These are phyloP conservation scores for Bombardia bombarda DNA, from an alignment of 495 filamentous ascomycete species.

Conservation along the genomic window DNA sequence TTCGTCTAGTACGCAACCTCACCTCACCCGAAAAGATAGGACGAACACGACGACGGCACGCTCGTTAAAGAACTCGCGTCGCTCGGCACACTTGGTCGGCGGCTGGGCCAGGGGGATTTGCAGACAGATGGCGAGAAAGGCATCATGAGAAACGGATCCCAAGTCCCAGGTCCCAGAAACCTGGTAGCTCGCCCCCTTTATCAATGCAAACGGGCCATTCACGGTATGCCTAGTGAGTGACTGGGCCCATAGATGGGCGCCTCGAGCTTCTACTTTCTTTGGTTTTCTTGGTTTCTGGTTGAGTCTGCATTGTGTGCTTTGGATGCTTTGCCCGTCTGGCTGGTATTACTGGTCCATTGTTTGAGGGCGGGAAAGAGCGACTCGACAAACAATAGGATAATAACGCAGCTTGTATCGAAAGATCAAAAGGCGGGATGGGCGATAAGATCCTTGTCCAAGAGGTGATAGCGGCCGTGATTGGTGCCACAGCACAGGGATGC, in stretches of 20 bases:
- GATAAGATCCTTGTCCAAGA: constrained; percentile 19
- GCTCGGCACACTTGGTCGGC: too few species aligned
- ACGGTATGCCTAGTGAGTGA: background rate
- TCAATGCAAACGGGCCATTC: too few species aligned
- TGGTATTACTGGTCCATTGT: constrained; percentile 4
- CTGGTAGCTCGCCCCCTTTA: background rate
- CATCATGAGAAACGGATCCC: background rate
- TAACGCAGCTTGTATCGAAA: constrained; percentile 15
- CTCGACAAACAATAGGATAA: constrained; percentile 18
- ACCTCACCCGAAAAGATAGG: background rate
- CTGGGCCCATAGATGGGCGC: background rate
- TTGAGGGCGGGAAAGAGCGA: constrained; percentile 5
- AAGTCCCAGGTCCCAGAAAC: background rate
- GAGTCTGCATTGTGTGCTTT: background rate
- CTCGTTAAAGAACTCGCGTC: too few species aligned
- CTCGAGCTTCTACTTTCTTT: background rate
- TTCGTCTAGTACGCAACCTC: background rate
- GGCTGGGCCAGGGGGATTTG: too few species aligned
- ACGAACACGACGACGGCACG: too few species aligned
- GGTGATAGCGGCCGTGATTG: constrained; percentile 27
- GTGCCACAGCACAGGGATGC: constrained; percentile 15
- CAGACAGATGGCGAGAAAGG: background rate
- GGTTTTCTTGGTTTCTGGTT: background rate
- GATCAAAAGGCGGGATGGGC: constrained; percentile 14
- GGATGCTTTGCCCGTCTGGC: background rate